These are phyloP conservation scores for Amanita exitialis DNA, from an alignment of 768 basidiomycete species.

Conservation along the genomic window DNA sequence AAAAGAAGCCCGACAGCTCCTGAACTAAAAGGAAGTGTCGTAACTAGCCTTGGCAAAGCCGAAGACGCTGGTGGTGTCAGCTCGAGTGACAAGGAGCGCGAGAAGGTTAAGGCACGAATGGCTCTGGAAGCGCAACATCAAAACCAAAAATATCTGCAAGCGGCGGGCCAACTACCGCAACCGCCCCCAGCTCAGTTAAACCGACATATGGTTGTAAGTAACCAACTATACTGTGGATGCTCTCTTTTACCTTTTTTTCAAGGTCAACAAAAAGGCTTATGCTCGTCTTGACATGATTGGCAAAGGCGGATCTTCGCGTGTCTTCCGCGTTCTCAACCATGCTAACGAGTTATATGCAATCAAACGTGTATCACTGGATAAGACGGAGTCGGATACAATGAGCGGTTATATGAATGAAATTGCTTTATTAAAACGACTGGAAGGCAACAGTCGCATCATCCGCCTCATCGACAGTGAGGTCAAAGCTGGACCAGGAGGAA, in stretches of 20 bases:
- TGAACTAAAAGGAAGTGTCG: conserved; percentile 23
- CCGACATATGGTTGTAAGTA: conserved; percentile 32
- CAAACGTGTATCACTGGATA: conserved; percentile 87
- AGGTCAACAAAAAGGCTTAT: conserved; percentile 80
- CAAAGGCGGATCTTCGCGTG: conserved; percentile 91
- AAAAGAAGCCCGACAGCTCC: conserved; percentile 64
- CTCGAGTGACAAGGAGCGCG: conserved; percentile 26
- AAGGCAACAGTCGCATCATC: conserved; percentile 89
- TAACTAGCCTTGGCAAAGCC: conserved; percentile 11
- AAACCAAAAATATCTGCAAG: conserved; percentile 20
- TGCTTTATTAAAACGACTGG: conserved; percentile 82
- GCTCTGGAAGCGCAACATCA: conserved; percentile 20
- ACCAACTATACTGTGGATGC: conserved; percentile 2
- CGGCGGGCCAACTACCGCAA: conserved; percentile 23
- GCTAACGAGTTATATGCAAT: conserved; percentile 77
- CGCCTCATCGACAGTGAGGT: conserved; percentile 87
- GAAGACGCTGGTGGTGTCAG: conserved; percentile 13
- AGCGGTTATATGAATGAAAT: conserved; percentile 96
- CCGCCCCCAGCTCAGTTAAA: conserved; percentile 25
- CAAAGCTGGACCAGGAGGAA: conserved; percentile 57
- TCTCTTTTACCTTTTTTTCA: neutral
- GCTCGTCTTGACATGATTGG: conserved; percentile 84
- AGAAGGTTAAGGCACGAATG: conserved; percentile 21
- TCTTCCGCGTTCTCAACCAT: conserved; percentile 80
- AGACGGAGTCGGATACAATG: conserved; percentile 83